Evolutionary conservation across 2,329 filamentous ascomycete species (phyloP), one percentile per base, ranked within the genome.

Genomic region (Diaporthe eres): DNA sequence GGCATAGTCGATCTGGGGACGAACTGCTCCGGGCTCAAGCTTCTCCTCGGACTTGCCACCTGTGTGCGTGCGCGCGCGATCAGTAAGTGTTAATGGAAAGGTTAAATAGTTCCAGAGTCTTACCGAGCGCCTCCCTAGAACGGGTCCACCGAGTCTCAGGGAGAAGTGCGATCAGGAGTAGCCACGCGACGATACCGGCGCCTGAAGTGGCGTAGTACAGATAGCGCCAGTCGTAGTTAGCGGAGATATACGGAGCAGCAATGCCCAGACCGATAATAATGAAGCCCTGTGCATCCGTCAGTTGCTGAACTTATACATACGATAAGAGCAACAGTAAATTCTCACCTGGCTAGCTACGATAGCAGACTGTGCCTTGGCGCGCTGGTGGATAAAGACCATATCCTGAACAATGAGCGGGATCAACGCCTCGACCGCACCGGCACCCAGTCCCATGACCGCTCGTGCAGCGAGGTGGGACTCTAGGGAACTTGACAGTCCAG

Each of bases 391-490:
- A 44, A 85, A 85, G 58, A 84, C 81, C 53, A 85, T 80, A 55
- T 85, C 84, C 79, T 85, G 83, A 1, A 84, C 81, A 44, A 85
- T 82, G 15, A 85, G 79, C 3, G 84, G 84, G 9, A 85, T 81
- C 28, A 85, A 74, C 1, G 83, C 82, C 75, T 84, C 83, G 22
- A 83, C 82, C 0, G 83, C 80, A 5, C 83, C 84, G 0, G 82
- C 83, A 1, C 83, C 84, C 12, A 85, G 77, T 0, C 83, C 84
- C 75, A 85, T 81, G 19, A 85, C 75, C 28, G 80, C 81, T 12
- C 83, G 76, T 2, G 84, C 83, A 1, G 80, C 82, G 6, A 85
- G 73, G 71, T 85, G 84, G 15, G 78, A 78, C 3, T 78, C 75
- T 2, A 85, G 76, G 1, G 79, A 78, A 2, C 78, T 78, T 65